Base-by-base conservation (phyloP, 768 basidiomycete genomes). In the Suillus luteus region DNA sequence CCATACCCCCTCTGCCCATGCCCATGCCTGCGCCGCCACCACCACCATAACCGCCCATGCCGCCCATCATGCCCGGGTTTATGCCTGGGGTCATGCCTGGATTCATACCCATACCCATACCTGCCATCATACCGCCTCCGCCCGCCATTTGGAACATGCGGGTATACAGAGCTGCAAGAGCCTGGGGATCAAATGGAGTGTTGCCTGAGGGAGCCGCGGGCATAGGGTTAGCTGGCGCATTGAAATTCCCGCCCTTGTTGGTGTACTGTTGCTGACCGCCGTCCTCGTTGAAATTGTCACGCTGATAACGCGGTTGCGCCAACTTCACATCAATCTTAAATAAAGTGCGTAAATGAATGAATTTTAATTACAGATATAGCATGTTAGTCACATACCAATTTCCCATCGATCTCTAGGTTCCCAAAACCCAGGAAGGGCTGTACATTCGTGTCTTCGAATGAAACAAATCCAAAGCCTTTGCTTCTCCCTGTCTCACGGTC, bases 401-500 rank as follows among this genome's bases (percentile, higher is more conserved):
- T 97, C 17, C 96, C 96, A 69, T 99, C 96, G 63, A 98, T 92
- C 70, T 94, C 90, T 27, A 98, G 81, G 69, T 93, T 92, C 7
- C 93, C 92, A 59, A 92, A 90, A 1, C 89, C 91, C 55, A 99
- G 86, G 73, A 95, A 91, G 43, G 90, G 89, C 65, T 94, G 90
- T 24, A 96, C 93, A 68, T 91, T 87, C n/a, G 89, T 90, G 65
- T 93, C 91, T 73, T 95, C 91, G 71, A 98, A 96, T 0, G 95
- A 96, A 12, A 99, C 93, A 73, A 99, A 99, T 0, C 96, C 97
- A 68, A 99, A 99, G 14, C 97, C 97, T 76, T 99, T 97, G 78
- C 93, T 95, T 57, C 95, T 80, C 31, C 92, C 91, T 4, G 95
- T 95, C 76, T 98, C 95, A 51, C 95, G 90, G 77, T 99, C 97